Evolutionary conservation across 2,329 filamentous ascomycete species (phyloP).

Genomic region (Phaeomoniella chlamydospora): DNA sequence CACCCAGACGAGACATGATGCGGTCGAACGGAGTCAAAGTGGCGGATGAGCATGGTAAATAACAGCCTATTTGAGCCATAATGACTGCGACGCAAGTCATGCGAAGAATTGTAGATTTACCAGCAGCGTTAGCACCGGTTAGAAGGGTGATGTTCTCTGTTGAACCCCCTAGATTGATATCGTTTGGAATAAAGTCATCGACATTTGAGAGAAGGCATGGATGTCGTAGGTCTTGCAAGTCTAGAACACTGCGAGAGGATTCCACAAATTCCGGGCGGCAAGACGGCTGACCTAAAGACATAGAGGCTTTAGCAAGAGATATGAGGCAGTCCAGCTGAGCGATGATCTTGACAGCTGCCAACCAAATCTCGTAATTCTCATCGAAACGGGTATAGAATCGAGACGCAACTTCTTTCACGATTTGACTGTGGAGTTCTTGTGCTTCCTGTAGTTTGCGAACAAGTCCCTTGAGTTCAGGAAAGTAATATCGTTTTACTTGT

Average conservation of each 20-base stretch:
- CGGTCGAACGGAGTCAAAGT: slow-evolving; percentile 82
- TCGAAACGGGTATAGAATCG: slow-evolving; percentile 84
- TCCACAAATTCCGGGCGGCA: slow-evolving; percentile 84
- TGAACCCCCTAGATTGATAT: slow-evolving; percentile 70
- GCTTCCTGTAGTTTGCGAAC: slow-evolving; percentile 85
- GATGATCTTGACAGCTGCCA: slow-evolving; percentile 77
- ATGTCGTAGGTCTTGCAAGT: slow-evolving; percentile 84
- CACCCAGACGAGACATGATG: slow-evolving; percentile 95
- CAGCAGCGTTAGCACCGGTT: slow-evolving; percentile 91
- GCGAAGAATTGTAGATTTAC: slow-evolving; percentile 88
- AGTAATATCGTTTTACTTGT: slow-evolving; percentile 87
- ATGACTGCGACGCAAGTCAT: slow-evolving; percentile 98
- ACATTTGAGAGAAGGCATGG: slow-evolving; percentile 86
- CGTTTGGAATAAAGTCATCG: slow-evolving; percentile 91
- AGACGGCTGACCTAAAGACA: slow-evolving; percentile 68
- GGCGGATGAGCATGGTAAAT: slow-evolving; percentile 72
- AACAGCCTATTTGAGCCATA: slow-evolving; percentile 91
- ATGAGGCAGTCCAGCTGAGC: slow-evolving; percentile 91
- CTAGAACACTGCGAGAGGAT: slow-evolving; percentile 69
- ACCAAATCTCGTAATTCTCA: slow-evolving; percentile 69
- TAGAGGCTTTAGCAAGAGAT: slow-evolving; percentile 78
- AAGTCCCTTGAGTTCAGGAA: slow-evolving; percentile 62
- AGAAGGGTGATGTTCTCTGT: slow-evolving; percentile 75
- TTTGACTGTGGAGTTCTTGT: slow-evolving; percentile 83
- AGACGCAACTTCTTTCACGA: slow-evolving; percentile 70